phyloP scores from a whole-genome alignment of 2,329 filamentous ascomycete genomes.

The Ceratocystis eucalypticola region DNA sequence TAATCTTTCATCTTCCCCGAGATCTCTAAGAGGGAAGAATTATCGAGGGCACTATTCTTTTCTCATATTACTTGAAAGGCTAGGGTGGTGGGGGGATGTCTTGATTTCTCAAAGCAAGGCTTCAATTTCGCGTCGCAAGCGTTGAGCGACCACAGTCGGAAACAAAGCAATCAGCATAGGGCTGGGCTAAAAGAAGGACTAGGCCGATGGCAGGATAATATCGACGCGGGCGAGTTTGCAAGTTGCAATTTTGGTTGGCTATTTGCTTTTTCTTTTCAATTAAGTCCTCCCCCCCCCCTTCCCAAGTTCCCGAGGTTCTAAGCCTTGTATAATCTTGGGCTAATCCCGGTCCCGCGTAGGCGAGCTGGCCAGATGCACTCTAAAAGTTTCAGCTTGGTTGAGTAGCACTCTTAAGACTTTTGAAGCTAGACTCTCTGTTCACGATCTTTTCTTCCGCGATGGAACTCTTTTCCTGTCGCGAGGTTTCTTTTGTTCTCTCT shows the following conservation, averaged over 20 bases:
- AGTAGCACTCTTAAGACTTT: not conserved
- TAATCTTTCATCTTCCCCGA: not conserved
- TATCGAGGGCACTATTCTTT: not conserved
- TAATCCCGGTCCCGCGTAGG: constrained; percentile 1
- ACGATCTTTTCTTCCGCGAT: not conserved
- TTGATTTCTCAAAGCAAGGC: not conserved
- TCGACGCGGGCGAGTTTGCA: not conserved
- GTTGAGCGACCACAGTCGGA: not conserved
- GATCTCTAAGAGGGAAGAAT: not conserved
- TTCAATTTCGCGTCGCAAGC: not conserved
- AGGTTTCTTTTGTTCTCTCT: not conserved
- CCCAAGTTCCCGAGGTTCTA: not conserved
- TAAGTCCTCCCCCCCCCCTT: not conserved
- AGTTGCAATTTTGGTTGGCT: not conserved
- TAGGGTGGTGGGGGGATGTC: not conserved
- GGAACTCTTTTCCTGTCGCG: not conserved
- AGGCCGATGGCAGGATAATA: not conserved
- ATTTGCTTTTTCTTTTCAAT: not conserved
- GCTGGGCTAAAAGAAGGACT: not conserved
- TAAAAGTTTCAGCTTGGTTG: constrained; percentile 2
- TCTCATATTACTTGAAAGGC: not conserved
- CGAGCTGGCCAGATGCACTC: not conserved
- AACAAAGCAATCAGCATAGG: not conserved
- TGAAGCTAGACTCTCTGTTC: not conserved
- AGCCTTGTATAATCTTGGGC: not conserved